Conservation (phyloP, 495 filamentous ascomycete genomes). For the Acidiella bohemica region DNA sequence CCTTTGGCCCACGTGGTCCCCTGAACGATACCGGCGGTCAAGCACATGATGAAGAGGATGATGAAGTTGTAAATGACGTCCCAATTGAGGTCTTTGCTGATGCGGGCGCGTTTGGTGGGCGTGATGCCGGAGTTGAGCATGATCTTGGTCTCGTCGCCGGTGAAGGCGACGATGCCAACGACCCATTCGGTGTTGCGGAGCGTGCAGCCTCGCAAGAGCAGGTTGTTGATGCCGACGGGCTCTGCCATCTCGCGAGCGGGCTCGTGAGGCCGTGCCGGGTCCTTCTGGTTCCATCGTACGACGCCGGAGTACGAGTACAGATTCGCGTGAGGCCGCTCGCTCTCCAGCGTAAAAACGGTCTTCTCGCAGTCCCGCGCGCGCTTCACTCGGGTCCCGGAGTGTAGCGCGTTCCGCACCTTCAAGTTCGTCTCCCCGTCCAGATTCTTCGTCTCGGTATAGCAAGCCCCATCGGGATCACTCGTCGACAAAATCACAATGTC, state of each 20-base stretch:
- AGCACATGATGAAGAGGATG: conserved; percentile 80
- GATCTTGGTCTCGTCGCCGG: conserved; percentile 94
- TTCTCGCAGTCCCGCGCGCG: conserved; percentile 87
- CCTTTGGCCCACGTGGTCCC: conserved; percentile 66
- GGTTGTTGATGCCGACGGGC: conserved; percentile 84
- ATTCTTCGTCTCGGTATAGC: conserved; percentile 97
- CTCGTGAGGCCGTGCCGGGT: conserved; percentile 44
- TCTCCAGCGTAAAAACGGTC: conserved; percentile 76
- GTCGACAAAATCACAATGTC: conserved; percentile 94
- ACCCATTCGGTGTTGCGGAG: conserved; percentile 95
- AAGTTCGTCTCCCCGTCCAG: conserved; percentile 96
- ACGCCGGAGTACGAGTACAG: conserved; percentile 87
- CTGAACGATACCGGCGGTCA: conserved; percentile 71
- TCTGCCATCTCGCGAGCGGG: conserved; percentile 70
- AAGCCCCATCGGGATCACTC: conserved; percentile 86
- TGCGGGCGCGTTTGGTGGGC: conserved; percentile 84
- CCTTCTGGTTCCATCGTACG: conserved; percentile 69
- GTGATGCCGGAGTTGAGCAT: conserved; percentile 98
- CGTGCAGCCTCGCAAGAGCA: conserved; percentile 84
- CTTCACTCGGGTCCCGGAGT: conserved; percentile 68
- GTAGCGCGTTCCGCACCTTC: conserved; percentile 84
- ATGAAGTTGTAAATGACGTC: conserved; percentile 96
- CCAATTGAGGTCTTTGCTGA: conserved; percentile 88
- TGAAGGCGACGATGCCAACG: conserved; percentile 91
- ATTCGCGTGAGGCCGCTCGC: conserved; percentile 82